Base-by-base conservation (phyloP, 148 eudicot species). In the Oxyria digyna region DNA sequence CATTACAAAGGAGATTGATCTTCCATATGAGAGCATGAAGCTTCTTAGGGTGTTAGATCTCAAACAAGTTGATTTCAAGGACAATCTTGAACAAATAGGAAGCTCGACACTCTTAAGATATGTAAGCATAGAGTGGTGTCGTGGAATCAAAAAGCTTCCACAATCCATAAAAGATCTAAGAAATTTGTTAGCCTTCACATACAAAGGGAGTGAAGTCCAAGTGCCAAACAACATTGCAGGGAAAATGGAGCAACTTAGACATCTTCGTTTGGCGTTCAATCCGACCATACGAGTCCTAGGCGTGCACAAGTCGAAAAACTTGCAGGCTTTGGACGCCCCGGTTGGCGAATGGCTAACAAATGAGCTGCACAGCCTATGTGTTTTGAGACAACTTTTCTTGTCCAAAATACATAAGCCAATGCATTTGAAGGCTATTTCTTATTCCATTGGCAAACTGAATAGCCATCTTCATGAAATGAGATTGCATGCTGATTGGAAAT, bases 61-160 rank as follows among this genome's bases (percentile, higher is more conserved):
- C 59, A 50, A 50, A 50, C 26, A 50, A 50, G 59, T 50, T 24
- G 59, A 50, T 50, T 50, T 50, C 29, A 50, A 50, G 26, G 59
- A 18, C 11, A 6, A 27, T 13, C 59, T 50, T 1, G 59, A 50
- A 50, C 59, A 50, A 50, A 50, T 50, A 20, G 59, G 59, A 50
- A 6, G 8, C 29, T 7, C 23, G 59, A 50, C 29, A 50, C 59
- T 50, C 27, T 9, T 50, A 50, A 50, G 59, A 50, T 50, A 50
- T 21, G 59, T 50, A 11, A 50, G 13, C 26, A 50, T 50, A 6
- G 59, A 50, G 59, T 50, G 59, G 59, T 50, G 59, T 23, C 8
- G 27, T 9, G 59, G 59, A 4, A 20, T 50, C 27, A 50, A 50
- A 13, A 14, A 50, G 59, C 59, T 50, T 50, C 59, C 59, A 7